These are phyloP conservation scores for Rhododendron vialii DNA, from an alignment of 148 eudicot genomes.

Conservation along the genomic window DNA sequence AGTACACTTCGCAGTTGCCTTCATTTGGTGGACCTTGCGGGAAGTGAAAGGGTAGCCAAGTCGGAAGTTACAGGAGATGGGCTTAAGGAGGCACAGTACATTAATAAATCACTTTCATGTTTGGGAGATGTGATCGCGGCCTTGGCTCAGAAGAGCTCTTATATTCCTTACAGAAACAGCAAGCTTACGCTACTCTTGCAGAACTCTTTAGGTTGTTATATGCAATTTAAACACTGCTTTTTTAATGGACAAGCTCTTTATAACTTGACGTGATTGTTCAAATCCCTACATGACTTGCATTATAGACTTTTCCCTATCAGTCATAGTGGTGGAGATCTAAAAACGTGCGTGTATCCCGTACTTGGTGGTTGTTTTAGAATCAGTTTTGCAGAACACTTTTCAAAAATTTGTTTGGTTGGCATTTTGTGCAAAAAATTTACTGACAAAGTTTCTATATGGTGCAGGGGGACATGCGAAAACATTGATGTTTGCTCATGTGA, in stretches of 20 bases:
- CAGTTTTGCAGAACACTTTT: neutral
- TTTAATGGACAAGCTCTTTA: neutral
- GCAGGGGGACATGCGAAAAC: slow-evolving; percentile 82
- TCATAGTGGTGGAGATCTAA: neutral
- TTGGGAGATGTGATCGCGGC: slow-evolving; percentile 84
- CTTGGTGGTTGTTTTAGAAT: neutral
- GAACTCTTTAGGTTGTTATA: slow-evolving; percentile 66
- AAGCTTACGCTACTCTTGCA: slow-evolving; percentile 77
- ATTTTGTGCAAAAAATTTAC: neutral
- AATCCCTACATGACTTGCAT: neutral
- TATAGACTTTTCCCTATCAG: neutral
- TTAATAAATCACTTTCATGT: slow-evolving; percentile 75
- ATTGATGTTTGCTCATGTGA: slow-evolving; percentile 85
- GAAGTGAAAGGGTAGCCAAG: slow-evolving; percentile 53
- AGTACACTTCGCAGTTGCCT: slow-evolving; percentile 57
- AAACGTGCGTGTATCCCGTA: neutral
- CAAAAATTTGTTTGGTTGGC: neutral
- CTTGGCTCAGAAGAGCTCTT: slow-evolving; percentile 72
- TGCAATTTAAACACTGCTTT: neutral
- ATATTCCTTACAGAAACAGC: slow-evolving; percentile 72
- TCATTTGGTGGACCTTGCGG: slow-evolving; percentile 89
- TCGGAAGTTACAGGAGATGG: slow-evolving; percentile 54
- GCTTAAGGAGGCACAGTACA: slow-evolving; percentile 45
- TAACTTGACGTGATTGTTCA: neutral
- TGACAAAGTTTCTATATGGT: slow-evolving; percentile 6